Conservation (phyloP, 2,329 filamentous ascomycete genomes). For the Fusarium sp. region DNA sequence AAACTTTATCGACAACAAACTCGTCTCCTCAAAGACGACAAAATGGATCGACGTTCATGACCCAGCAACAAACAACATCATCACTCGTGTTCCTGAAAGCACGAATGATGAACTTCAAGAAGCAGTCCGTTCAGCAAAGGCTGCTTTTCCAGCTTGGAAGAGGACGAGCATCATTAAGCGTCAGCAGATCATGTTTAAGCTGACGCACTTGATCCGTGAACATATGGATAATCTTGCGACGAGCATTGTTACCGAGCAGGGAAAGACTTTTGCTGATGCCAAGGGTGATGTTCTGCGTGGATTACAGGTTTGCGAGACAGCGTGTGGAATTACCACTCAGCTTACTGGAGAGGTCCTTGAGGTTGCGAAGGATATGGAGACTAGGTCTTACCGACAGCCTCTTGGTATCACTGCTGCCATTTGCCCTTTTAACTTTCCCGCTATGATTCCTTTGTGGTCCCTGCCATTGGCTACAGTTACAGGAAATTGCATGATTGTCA, state of each 20-base stretch:
- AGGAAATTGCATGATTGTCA: constrained; percentile 81
- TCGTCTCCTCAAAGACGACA: constrained; percentile 69
- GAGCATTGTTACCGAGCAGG: constrained; percentile 81
- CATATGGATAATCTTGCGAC: constrained; percentile 82
- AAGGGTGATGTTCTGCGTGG: constrained; percentile 79
- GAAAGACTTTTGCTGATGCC: constrained; percentile 82
- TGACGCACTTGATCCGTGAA: constrained; percentile 77
- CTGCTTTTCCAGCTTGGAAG: constrained; percentile 76
- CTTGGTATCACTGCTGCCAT: constrained; percentile 81
- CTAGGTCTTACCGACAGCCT: constrained; percentile 78
- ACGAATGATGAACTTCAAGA: constrained; percentile 76
- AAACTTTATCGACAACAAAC: constrained; percentile 80
- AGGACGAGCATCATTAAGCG: constrained; percentile 73
- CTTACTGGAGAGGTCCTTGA: constrained; percentile 81
- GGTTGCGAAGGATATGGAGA: constrained; percentile 87
- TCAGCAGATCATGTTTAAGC: constrained; percentile 84
- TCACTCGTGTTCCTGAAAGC: constrained; percentile 80
- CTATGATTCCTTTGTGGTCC: constrained; percentile 87
- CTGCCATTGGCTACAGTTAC: constrained; percentile 82
- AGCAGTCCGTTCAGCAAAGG: constrained; percentile 75
- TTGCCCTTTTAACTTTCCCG: constrained; percentile 85
- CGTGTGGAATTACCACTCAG: constrained; percentile 78
- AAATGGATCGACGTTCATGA: constrained; percentile 80
- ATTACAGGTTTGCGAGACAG: constrained; percentile 80
- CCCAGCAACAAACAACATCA: constrained; percentile 81